Evolutionary conservation across 2,329 filamentous ascomycete species (phyloP), one percentile per base, ranked within the genome.

Genomic region (Fusarium torulosum): DNA sequence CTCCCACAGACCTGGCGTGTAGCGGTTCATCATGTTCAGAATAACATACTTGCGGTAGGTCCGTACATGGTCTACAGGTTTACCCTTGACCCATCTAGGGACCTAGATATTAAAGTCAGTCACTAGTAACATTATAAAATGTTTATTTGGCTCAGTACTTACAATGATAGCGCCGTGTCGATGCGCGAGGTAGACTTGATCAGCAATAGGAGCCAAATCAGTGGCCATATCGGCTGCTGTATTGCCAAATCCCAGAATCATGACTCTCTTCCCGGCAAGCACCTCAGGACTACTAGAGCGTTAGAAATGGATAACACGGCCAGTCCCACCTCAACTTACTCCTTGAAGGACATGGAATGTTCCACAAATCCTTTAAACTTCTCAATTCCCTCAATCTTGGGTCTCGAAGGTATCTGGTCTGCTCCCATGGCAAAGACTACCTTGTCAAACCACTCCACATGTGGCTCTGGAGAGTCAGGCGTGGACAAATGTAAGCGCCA

Each of bases 341-440:
- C 43, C 29, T 61, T 61, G 40, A 61, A 61, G 3, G 53, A 44
- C 35, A 58, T 40, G 3, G 58, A 61, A 33, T 61, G 58, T 17
- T 52, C 38, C 13, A 59, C 46, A 10, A 42, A 27, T 10, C 58
- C 58, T 14, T 47, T 47, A 6, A 61, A 61, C 13, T 29, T 45
- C 3, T 61, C 46, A 19, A 59, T 59, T 0, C 58, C 58, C 0
- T 59, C 49, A 7, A 59, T 57, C 7, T 37, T 27, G 4, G 58
- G 58, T 1, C 47, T 59, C 11, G 33, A 35, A 0, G 58, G 58
- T 41, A 45, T 59, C 27, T 37, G 47, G 13, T 59, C 56, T 5
- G 58, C 47, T 27, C 58, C 58, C 3, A 50, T 61, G 10, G 54
- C 58, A 20, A 61, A 41, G 15, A 61, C 49, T 2, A 61, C n/a